Conservation (phyloP, 805 yeast genomes). For the Saccharomycopsis sp. region DNA sequence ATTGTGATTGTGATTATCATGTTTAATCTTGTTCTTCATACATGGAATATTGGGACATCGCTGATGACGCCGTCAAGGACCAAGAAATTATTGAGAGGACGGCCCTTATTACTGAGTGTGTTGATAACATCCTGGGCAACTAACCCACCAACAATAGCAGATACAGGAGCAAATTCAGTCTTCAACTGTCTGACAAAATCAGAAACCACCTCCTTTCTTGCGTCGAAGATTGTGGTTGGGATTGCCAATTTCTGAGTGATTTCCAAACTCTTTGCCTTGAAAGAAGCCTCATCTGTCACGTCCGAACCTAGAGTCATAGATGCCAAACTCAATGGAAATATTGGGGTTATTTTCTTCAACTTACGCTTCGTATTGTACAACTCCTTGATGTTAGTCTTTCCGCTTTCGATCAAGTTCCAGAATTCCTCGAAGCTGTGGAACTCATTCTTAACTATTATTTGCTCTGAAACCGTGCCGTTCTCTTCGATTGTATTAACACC, state of each 20-base stretch:
- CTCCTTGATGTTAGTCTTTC: conserved; percentile 19
- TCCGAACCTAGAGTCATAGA: conserved; percentile 35
- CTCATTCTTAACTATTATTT: conserved; percentile 8
- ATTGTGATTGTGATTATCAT: too few species aligned
- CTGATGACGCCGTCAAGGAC: conserved; percentile 65
- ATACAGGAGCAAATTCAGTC: conserved; percentile 72
- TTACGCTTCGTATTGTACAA: conserved; percentile 29
- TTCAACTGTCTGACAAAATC: conserved; percentile 40
- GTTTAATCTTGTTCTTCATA: conserved; percentile 6
- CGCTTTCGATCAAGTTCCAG: conserved; percentile 20
- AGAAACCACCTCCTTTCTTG: conserved; percentile 32
- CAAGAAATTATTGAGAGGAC: conserved; percentile 76
- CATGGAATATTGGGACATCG: conserved; percentile 59
- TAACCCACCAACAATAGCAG: conserved; percentile 86
- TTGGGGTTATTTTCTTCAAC: conserved; percentile 45
- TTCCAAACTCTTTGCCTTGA: neutral
- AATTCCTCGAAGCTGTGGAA: conserved; percentile 15
- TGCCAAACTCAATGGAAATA: conserved; percentile 55
- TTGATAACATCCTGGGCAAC: conserved; percentile 88
- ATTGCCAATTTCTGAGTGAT: conserved; percentile 34
- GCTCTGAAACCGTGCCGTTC: conserved; percentile 22
- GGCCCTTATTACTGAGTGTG: conserved; percentile 63
- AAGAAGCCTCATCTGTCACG: neutral
- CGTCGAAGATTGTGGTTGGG: conserved; percentile 40
- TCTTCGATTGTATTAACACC: conserved; percentile 27